A percentile compares a stretch with the other conserved stretches of the same genome.
These are phyloP conservation scores for Alternaria hordeiaustralica DNA, from an alignment of 2,329 filamentous ascomycete species.

Conservation along the genomic window DNA sequence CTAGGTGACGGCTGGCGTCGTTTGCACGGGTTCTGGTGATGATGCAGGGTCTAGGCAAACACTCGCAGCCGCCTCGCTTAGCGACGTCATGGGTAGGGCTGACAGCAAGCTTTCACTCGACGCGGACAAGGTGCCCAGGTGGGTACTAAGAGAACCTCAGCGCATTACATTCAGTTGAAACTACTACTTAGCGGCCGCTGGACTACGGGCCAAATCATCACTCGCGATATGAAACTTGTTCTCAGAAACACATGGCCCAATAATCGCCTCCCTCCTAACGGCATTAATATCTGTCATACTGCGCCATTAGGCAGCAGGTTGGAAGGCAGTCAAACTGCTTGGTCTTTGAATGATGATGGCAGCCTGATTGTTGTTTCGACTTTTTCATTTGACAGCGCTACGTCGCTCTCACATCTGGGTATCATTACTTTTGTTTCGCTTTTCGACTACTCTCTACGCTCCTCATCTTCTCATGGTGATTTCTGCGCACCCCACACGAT, in stretches of 20 bases:
- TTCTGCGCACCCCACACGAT: constrained; percentile 55
- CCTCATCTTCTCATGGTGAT: not conserved
- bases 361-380: not conserved
- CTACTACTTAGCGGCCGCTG: not conserved
- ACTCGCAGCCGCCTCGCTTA: constrained; percentile 17
- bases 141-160: not conserved
- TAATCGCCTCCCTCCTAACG: not conserved
- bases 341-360: not conserved
- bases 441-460: not conserved
- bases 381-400: not conserved
- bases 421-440: constrained; percentile 4
- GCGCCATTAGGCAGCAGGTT: not conserved
- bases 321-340: not conserved
- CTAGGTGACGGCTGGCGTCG: constrained; percentile 11
- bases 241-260: not conserved
- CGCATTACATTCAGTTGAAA: not conserved
- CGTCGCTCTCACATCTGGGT: constrained; percentile 4
- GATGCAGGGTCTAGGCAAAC: constrained; percentile 19
- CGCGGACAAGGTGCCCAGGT: not conserved
- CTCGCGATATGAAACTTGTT: not conserved
- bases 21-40: constrained; percentile 23
- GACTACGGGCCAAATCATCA: not conserved
- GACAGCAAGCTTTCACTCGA: not conserved
- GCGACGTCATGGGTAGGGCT: constrained; percentile 4
- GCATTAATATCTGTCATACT: not conserved